Evolutionary conservation across 257 asterid genomes (phyloP).

Genomic region (Fraxinus excelsior): DNA sequence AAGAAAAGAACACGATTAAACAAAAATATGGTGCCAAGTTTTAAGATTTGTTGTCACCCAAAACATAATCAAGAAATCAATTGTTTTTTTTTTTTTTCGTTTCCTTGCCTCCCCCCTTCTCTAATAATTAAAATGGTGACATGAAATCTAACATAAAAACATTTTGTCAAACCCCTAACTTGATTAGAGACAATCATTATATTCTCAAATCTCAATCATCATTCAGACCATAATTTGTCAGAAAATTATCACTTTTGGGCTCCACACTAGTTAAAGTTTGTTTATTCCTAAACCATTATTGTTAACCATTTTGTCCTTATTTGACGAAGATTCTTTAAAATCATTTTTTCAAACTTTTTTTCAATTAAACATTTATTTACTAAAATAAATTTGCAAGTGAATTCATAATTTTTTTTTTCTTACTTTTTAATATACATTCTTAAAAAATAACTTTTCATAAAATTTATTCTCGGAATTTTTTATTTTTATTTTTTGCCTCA

Average conservation of each 20-base stretch:
- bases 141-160: conserved; percentile 10
- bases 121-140: conserved; percentile 2
- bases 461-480: no score
- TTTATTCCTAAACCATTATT: not conserved
- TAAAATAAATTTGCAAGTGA: no score
- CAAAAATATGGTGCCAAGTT: conserved; percentile 9
- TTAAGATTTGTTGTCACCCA: conserved; percentile 40
- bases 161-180: conserved; percentile 32
- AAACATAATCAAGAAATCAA: conserved; percentile 48
- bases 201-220: conserved; percentile 41
- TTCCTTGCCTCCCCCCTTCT: conserved; percentile 36
- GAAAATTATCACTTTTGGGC: not conserved
- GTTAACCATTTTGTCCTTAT: not conserved
- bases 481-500: no score
- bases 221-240: not conserved
- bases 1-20: conserved; percentile 28
- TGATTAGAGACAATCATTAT: conserved; percentile 25
- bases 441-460: no score
- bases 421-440: no score
- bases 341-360: no score
- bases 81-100: conserved; percentile 59
- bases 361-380: no score
- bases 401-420: no score
- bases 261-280: conserved; percentile 28
- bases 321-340: no score